Percentiles rank a stretch among this genome's conserved stretches.
phyloP scores from a whole-genome alignment of 768 basidiomycete genomes.

The Suillus alpinus region DNA sequence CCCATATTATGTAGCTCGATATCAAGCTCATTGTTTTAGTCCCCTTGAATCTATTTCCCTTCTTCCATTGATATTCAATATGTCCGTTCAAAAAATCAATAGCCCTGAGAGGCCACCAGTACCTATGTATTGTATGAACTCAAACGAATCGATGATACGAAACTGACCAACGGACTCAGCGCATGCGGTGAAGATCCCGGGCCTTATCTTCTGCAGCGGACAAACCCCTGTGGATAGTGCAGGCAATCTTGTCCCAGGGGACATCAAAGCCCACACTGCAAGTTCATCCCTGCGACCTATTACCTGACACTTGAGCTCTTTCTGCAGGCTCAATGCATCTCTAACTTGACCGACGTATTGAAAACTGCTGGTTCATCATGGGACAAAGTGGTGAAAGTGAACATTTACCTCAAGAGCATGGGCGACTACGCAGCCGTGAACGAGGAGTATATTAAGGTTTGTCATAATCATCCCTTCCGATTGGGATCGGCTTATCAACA shows the following conservation, averaged over 20 bases:
- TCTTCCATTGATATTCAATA: constrained; percentile 20
- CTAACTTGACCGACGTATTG: constrained; percentile 53
- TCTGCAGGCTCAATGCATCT: constrained; percentile 52
- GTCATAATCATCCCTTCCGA: constrained; percentile 1
- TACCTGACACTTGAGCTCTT: not conserved
- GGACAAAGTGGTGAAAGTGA: constrained; percentile 57
- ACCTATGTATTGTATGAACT: constrained; percentile 13
- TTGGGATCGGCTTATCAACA: constrained; percentile 1
- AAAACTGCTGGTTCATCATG: constrained; percentile 54
- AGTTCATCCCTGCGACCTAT: constrained; percentile 10
- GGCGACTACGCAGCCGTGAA: constrained; percentile 56
- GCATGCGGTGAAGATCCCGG: constrained; percentile 55
- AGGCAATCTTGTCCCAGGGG: constrained; percentile 52
- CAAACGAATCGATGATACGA: not conserved
- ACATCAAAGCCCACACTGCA: constrained; percentile 59
- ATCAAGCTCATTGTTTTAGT: not conserved
- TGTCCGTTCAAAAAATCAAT: constrained; percentile 58
- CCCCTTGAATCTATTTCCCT: not conserved
- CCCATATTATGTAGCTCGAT: not conserved
- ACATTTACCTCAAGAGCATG: constrained; percentile 63
- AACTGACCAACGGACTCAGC: constrained; percentile 29
- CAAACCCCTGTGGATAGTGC: constrained; percentile 51
- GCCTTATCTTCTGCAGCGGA: constrained; percentile 60
- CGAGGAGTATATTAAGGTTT: constrained; percentile 52
- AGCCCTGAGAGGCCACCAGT: constrained; percentile 38